Evolutionary conservation across 495 filamentous ascomycete species (phyloP), one percentile per base, ranked within the genome.

Genomic region (Penicillium waksmanii): DNA sequence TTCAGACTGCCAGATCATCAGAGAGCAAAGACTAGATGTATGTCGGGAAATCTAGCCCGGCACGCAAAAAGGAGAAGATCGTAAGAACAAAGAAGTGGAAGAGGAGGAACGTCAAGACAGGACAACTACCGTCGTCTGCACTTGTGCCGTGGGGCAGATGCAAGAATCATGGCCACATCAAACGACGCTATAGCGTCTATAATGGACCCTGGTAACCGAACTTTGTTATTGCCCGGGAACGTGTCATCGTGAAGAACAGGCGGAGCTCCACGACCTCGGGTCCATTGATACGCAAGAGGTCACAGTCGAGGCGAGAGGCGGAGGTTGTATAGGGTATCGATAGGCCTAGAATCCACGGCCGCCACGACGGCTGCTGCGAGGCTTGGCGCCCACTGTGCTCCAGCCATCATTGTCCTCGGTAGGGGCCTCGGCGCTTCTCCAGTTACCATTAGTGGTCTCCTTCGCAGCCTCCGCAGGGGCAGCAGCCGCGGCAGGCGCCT

Each of bases 321-420:
- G 64, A 58, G 61, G 70, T 71, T 63, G 58, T 61, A 61, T 67
- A 61, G 73, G 73, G 75, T 78, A 78, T 78, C 74, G 68, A 72
- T 69, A 71, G 75, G 73, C 73, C 42, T 66, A 72, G 66, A 65
- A 54, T 60, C 79, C 72, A 60, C 42, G 54, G 69, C 63, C 66
- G 53, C 79, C 80, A 56, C 81, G 80, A 56, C 81, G 79, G 69
- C 78, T 81, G 71, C 74, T 82, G 66, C 79, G 78, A 62, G 73
- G 73, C 70, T 78, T 83, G 66, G 78, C 75, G 62, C 77, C 73
- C 46, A 93, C 89, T 12, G 88, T 91, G 70, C 89, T 92, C 89
- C 90, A 91, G 59, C 89, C 88, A 63, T 92, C 90, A 23, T 87
- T 87, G 57, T 90, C 87, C 53, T 59, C 66, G 46, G 55, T 73